phyloP scores from a whole-genome alignment of 331 rosid species.

The Pyracantha coccinea region DNA sequence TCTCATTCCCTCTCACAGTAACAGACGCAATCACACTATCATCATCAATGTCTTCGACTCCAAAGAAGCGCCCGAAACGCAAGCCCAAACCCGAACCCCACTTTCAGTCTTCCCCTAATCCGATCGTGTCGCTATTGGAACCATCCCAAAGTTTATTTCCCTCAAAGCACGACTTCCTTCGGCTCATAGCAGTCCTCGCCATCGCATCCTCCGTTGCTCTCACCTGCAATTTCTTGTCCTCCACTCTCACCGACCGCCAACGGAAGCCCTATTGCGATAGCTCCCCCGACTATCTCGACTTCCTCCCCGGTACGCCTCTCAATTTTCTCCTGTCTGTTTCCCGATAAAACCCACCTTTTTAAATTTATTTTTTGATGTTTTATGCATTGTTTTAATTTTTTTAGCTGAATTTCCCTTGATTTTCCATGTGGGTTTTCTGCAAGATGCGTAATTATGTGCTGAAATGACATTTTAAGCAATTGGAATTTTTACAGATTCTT shows the following conservation, averaged over 20 bases:
- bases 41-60: slow-evolving; percentile 22
- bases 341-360: background rate
- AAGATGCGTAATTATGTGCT: background rate
- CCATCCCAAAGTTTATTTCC: slow-evolving; percentile 63
- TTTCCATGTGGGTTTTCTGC: background rate
- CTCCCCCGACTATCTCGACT: slow-evolving; percentile 21
- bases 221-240: slow-evolving; percentile 39
- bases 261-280: slow-evolving; percentile 59
- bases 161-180: slow-evolving; percentile 45
- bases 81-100: background rate
- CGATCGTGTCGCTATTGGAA: slow-evolving; percentile 29
- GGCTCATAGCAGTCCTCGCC: slow-evolving; percentile 41
- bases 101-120: background rate
- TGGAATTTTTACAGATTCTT: slow-evolving; percentile 40
- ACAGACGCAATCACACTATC: background rate
- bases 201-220: slow-evolving; percentile 46
- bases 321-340: background rate
- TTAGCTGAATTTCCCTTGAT: background rate
- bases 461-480: background rate
- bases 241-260: slow-evolving; percentile 27
- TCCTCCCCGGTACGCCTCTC: slow-evolving; percentile 37
- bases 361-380: background rate
- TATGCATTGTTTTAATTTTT: background rate
- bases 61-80: slow-evolving; percentile 29
- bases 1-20: background rate